Evolutionary conservation across 768 basidiomycete species (phyloP).

Genomic region (Galerina marginata): DNA sequence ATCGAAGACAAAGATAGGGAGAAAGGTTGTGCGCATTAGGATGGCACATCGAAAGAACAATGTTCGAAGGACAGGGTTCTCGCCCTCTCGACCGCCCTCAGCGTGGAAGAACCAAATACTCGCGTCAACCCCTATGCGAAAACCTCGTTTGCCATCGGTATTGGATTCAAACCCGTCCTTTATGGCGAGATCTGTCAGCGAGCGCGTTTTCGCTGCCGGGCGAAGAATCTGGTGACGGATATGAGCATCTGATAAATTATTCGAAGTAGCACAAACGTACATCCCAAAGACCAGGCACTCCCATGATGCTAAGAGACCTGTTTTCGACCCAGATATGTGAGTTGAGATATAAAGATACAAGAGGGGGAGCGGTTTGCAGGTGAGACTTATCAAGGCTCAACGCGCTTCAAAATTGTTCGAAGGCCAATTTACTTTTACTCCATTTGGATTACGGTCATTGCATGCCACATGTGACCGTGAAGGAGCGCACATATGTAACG

Average conservation of each 20-base stretch:
- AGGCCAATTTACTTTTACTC: no score
- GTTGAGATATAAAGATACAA: no score
- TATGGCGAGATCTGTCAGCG: constrained; percentile 78
- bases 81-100: constrained; percentile 75
- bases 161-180: constrained; percentile 78
- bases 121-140: constrained; percentile 87
- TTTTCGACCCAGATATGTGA: no score
- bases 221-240: constrained; percentile 55
- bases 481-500: no score
- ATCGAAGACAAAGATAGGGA: constrained; percentile 93
- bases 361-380: no score
- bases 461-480: no score
- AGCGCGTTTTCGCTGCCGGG: constrained; percentile 73
- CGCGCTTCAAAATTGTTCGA: no score
- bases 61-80: constrained; percentile 86
- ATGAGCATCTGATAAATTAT: neutral
- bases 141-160: constrained; percentile 68
- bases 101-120: constrained; percentile 87
- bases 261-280: constrained; percentile 31
- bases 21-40: constrained; percentile 77
- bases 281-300: constrained; percentile 48
- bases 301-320: constrained; percentile 27
- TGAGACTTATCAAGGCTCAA: no score
- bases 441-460: no score
- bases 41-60: constrained; percentile 84